A percentile compares a stretch with the other conserved stretches of the same genome.
Evolutionary conservation across 768 basidiomycete genomes (phyloP).

Genomic region (Collybia sordida): DNA sequence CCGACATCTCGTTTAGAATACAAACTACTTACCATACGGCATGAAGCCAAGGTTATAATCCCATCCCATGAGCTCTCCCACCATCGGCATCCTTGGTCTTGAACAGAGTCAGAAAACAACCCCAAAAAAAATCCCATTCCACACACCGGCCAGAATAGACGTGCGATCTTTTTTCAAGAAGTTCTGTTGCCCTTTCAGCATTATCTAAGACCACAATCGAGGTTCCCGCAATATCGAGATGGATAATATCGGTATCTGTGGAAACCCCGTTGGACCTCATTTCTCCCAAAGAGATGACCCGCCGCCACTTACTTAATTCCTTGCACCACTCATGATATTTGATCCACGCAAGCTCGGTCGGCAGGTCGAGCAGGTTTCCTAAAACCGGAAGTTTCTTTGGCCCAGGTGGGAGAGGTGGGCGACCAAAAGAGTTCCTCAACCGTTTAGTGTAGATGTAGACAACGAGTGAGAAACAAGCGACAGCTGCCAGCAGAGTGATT

Average conservation of each 20-base stretch:
- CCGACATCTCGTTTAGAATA: neutral
- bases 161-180: constrained; percentile 40
- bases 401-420: constrained; percentile 4
- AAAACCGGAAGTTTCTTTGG: constrained; percentile 4
- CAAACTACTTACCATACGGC: constrained; percentile 1
- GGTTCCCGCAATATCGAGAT: neutral
- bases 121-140: neutral
- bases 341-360: constrained; percentile 3
- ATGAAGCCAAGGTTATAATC: constrained; percentile 9
- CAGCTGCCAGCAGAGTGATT: neutral
- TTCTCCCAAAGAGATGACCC: constrained; percentile 10
- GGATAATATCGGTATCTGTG: constrained; percentile 12
- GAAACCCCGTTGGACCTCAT: neutral
- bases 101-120: neutral
- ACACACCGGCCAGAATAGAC: constrained; percentile 38
- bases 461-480: neutral
- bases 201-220: constrained; percentile 25
- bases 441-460: neutral
- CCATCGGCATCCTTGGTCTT: constrained; percentile 9
- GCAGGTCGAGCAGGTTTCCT: constrained; percentile 7
- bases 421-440: neutral
- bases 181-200: constrained; percentile 33
- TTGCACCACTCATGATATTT: constrained; percentile 5
- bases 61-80: constrained; percentile 13
- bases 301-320: neutral